Percentiles rank a stretch among this genome's conserved stretches.
phyloP scores from a whole-genome alignment of 2,329 filamentous ascomycete species.

The Sordariomycetes sp. region DNA sequence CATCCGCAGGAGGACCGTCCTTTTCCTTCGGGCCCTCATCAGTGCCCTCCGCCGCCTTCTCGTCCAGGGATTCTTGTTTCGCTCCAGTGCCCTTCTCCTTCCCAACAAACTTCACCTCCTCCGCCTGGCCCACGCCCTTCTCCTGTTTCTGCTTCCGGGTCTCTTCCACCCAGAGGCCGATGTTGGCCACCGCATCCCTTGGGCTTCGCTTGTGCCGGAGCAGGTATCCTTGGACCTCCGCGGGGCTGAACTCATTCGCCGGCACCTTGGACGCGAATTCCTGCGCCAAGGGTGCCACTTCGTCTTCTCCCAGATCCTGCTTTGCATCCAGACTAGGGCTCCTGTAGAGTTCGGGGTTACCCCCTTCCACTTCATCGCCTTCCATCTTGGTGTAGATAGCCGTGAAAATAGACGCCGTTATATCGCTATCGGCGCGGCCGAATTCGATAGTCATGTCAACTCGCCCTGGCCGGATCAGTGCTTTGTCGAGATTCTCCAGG shows the following conservation, averaged over 20 bases:
- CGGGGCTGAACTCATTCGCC: conserved; percentile 44
- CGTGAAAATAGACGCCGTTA: conserved; percentile 43
- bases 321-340: conserved; percentile 7
- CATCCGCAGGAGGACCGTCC: not conserved
- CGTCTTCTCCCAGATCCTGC: conserved; percentile 14
- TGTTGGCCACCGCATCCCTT: conserved; percentile 31
- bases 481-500: conserved; percentile 49
- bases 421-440: conserved; percentile 38
- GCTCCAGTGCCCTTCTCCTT: not conserved
- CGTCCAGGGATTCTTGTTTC: not conserved
- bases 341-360: conserved; percentile 5
- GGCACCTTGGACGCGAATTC: conserved; percentile 40
- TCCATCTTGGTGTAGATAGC: conserved; percentile 45
- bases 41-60: not conserved
- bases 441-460: conserved; percentile 51
- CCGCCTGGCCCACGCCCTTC: conserved; percentile 16
- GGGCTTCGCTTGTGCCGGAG: conserved; percentile 44
- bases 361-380: conserved; percentile 27
- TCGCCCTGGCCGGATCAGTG: conserved; percentile 51
- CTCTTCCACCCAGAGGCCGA: conserved; percentile 37
- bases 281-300: conserved; percentile 14
- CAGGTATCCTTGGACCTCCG: conserved; percentile 49
- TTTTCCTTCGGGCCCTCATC: not conserved
- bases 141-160: conserved; percentile 28
- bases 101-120: conserved; percentile 9